Conservation (phyloP, 2,329 filamentous ascomycete genomes). For the Calonectria pseudoturangicola region DNA sequence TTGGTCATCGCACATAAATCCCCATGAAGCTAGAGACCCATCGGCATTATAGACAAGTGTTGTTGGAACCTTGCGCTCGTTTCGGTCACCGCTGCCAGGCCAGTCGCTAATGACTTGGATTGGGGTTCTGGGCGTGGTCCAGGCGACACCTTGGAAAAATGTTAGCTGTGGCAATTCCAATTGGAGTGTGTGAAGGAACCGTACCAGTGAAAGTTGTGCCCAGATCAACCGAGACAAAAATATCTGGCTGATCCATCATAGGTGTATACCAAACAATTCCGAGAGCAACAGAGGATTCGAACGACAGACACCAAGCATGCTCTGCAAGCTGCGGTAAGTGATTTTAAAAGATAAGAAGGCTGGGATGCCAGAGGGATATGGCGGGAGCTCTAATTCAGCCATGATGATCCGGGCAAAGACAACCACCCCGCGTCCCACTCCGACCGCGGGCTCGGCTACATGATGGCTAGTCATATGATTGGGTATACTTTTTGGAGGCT, state of each 20-base stretch:
- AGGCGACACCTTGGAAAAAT: conserved; percentile 57
- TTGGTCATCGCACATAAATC: conserved; percentile 70
- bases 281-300: background rate
- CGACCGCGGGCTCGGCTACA: background rate
- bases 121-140: conserved; percentile 62
- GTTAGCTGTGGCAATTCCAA: background rate
- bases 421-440: background rate
- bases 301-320: background rate
- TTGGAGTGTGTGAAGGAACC: background rate
- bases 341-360: conserved; percentile 1
- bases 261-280: background rate
- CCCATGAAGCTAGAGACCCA: conserved; percentile 69
- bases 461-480: background rate
- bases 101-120: conserved; percentile 71
- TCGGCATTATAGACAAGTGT: conserved; percentile 68
- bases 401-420: background rate
- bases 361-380: background rate
- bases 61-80: conserved; percentile 74
- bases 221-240: conserved; percentile 66
- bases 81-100: conserved; percentile 71
- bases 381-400: background rate
- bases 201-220: conserved; percentile 68
- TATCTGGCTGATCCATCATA: conserved; percentile 57
- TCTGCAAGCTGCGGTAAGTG: background rate
- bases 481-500: background rate